Conservation (phyloP, 1,139 yeast genomes). For the Lodderomyces margitis region DNA sequence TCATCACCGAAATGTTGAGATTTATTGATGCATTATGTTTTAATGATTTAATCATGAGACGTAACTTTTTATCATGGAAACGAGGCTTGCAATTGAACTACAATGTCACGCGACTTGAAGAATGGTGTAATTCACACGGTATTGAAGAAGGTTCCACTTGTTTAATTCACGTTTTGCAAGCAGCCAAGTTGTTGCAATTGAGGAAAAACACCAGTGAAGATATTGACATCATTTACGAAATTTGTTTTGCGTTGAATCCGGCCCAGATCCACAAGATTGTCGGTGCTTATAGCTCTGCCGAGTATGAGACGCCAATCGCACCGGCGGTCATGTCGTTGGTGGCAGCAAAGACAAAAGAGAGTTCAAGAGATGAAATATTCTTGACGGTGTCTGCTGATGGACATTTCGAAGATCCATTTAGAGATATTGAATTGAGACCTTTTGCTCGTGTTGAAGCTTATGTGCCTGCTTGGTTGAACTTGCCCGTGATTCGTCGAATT, state of each 20-base stretch:
- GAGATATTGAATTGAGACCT: slow-evolving; percentile 80
- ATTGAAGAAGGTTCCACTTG: slow-evolving; percentile 88
- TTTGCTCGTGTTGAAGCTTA: slow-evolving; percentile 91
- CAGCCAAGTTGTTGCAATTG: slow-evolving; percentile 89
- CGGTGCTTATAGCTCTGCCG: slow-evolving; percentile 87
- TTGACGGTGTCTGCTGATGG: slow-evolving; percentile 73
- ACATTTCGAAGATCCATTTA: slow-evolving; percentile 84
- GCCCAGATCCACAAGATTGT: slow-evolving; percentile 91
- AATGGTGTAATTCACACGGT: slow-evolving; percentile 97
- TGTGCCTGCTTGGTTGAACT: slow-evolving; percentile 91
- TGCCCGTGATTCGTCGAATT: slow-evolving; percentile 84
- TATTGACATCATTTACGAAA: slow-evolving; percentile 88
- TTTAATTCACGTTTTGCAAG: slow-evolving; percentile 86
- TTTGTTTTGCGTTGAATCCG: slow-evolving; percentile 92
- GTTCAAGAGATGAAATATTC: slow-evolving; percentile 64
- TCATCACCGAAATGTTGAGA: slow-evolving; percentile 77
- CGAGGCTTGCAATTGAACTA: slow-evolving; percentile 96
- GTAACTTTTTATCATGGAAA: slow-evolving; percentile 95
- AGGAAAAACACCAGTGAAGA: slow-evolving; percentile 89
- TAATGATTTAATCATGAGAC: slow-evolving; percentile 93
- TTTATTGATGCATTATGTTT: slow-evolving; percentile 93
- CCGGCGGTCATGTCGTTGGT: slow-evolving; percentile 80
- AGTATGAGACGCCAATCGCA: slow-evolving; percentile 91
- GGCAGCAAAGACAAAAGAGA: slow-evolving; percentile 77
- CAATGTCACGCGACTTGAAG: slow-evolving; percentile 94